These are phyloP conservation scores for Pelargonium myrrhifolium DNA, from an alignment of 441 rosid species.

Conservation along the genomic window DNA sequence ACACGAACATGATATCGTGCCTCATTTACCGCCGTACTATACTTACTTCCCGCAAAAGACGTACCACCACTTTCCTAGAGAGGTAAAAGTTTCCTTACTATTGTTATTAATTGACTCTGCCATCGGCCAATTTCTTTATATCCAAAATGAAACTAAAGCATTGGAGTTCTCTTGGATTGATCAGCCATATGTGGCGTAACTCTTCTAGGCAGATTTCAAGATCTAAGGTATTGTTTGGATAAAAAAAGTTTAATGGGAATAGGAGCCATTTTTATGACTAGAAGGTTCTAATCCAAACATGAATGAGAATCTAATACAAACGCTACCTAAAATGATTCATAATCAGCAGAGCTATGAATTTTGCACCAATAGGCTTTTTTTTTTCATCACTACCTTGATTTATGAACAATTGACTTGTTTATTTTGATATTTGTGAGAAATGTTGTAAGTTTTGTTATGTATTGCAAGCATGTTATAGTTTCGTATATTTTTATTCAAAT, in stretches of 20 bases:
- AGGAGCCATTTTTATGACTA: too few relatives aligned
- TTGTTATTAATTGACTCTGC: conserved; percentile 6
- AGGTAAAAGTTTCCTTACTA: conserved; percentile 39
- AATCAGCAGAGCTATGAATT: not conserved
- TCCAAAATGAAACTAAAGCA: not conserved
- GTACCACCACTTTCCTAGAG: conserved; percentile 92
- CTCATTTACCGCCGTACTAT: conserved; percentile 91
- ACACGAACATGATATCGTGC: conserved; percentile 77
- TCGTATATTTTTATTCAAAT: not conserved
- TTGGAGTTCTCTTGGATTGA: not conserved
- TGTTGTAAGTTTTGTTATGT: not conserved
- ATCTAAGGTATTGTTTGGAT: not conserved
- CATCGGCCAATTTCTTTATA: not conserved
- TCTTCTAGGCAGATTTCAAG: not conserved
- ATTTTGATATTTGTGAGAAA: not conserved
- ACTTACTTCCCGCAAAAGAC: conserved; percentile 73
- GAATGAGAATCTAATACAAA: too few relatives aligned
- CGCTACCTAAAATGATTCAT: not conserved
- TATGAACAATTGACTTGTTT: not conserved
- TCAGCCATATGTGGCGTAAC: not conserved
- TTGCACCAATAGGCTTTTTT: not conserved
- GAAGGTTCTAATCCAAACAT: too few relatives aligned
- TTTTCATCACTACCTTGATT: not conserved
- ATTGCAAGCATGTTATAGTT: not conserved
- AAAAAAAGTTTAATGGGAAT: too few relatives aligned